Evolutionary conservation across 202 grass and related monocot species (phyloP).

Genomic region (Setaria viridis): DNA sequence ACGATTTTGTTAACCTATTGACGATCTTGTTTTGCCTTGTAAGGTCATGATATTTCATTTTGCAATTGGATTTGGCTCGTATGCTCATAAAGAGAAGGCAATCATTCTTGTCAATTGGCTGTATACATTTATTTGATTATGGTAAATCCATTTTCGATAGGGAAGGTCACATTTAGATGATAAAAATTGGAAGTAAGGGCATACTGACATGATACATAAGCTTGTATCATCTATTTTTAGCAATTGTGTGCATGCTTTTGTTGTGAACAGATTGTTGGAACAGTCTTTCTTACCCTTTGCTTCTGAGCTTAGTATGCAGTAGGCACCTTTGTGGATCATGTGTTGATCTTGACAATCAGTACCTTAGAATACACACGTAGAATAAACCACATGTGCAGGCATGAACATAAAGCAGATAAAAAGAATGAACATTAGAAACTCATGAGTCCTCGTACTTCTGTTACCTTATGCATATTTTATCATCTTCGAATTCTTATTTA

Average conservation of each 20-base stretch:
- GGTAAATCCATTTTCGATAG: not conserved
- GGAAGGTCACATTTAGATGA: slow-evolving; percentile 4
- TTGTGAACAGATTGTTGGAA: slow-evolving; percentile 22
- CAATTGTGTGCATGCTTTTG: slow-evolving; percentile 32
- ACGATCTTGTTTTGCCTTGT: not conserved
- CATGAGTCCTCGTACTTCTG: not conserved
- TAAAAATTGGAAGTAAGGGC: not conserved
- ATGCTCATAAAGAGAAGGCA: not conserved
- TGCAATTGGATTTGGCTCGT: not conserved
- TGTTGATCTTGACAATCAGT: not conserved
- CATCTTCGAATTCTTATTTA: not conserved
- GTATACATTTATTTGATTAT: not conserved
- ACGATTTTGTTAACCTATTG: not conserved
- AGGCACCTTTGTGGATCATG: slow-evolving; percentile 18
- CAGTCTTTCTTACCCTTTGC: slow-evolving; percentile 8
- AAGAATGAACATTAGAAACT: not conserved
- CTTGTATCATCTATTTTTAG: not conserved
- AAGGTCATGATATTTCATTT: slow-evolving; percentile 15
- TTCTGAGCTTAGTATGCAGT: not conserved
- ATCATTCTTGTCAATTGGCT: not conserved
- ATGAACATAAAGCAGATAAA: not conserved
- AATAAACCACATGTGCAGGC: not conserved
- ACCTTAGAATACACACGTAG: slow-evolving; percentile 4
- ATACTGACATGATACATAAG: not conserved
- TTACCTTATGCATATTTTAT: slow-evolving; percentile 1